Percentiles rank a stretch among this genome's conserved stretches.
These are phyloP conservation scores for Saraca asoca DNA, from an alignment of 331 rosid species.

Conservation along the genomic window DNA sequence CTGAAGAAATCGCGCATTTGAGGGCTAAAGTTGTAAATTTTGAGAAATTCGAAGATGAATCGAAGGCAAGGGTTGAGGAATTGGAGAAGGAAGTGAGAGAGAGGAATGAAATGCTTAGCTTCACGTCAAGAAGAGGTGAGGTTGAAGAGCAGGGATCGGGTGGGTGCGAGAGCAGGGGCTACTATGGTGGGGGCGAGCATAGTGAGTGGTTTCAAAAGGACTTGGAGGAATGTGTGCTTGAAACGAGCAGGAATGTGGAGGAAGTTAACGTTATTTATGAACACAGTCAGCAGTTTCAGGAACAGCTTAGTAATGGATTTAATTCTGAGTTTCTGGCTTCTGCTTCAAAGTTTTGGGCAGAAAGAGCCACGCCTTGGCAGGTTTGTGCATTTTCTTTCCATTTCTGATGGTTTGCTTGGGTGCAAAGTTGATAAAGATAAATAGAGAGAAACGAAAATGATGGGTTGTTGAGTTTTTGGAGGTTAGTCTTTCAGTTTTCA, in stretches of 20 bases:
- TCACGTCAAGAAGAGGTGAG: conserved; percentile 52
- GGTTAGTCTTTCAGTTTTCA: no score
- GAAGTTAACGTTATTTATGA: conserved; percentile 38
- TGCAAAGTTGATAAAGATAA: no score
- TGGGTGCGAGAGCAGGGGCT: conserved; percentile 44
- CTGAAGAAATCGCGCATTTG: conserved; percentile 54
- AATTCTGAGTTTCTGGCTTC: conserved; percentile 70
- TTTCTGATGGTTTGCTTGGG: not conserved
- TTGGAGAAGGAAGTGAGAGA: conserved; percentile 65
- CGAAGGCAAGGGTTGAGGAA: conserved; percentile 42
- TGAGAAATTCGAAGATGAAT: conserved; percentile 42
- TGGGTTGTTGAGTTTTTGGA: no score
- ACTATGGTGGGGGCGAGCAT: conserved; percentile 30
- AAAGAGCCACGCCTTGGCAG: conserved; percentile 67
- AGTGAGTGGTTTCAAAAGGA: conserved; percentile 49
- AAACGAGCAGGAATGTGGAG: conserved; percentile 33
- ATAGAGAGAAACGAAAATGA: no score
- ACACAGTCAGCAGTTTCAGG: conserved; percentile 28
- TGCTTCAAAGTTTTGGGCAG: conserved; percentile 72
- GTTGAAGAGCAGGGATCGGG: conserved; percentile 34
- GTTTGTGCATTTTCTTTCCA: conserved; percentile 36
- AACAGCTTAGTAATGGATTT: conserved; percentile 46
- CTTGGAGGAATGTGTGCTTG: conserved; percentile 29
- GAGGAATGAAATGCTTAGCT: conserved; percentile 68
- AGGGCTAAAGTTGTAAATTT: conserved; percentile 38